Evolutionary conservation across 2,329 filamentous ascomycete genomes (phyloP), one percentile per base, ranked within the genome.

Genomic region (Fusarium sp.): DNA sequence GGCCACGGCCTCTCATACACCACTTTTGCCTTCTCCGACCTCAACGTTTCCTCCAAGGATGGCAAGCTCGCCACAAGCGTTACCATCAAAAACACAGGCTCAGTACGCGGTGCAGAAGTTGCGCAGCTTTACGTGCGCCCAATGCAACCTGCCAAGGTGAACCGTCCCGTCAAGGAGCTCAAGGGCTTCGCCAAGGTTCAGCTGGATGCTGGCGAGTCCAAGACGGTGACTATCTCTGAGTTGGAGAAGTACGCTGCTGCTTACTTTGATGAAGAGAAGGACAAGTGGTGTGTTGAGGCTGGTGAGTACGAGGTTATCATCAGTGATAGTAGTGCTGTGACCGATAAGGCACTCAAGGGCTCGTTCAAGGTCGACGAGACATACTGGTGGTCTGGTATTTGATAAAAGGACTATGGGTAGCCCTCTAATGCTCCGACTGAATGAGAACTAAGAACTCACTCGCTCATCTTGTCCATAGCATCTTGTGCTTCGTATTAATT

Each of bases 1-100:
- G 94, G 94, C 18, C 91, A 94, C 78, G 94, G 94, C 5, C 85
- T 96, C 3, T 93, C 91, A 22, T 96, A 95, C 82, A 95, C 93
- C 0, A 89, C 84, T 0, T 96, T 96, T 79, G 75, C 80, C 15
- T 87, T 88, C 74, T 87, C 85, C 3, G 83, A 87, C 45, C 83
- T 91, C 17, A 79, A 80, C 4, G 84, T 89, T 26, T 79, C 81
- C 1, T 83, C 85, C n/a, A 72, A 74, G 1, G 84, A 89, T 26
- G 85, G 84, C 66, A 85, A 88, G 65, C 78, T 87, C 6, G 79
- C 83, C 6, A 87, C 89, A 6, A 84, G 83, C 0, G 82, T 91
- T 8, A 85, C 83, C 0, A 81, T 94, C 7, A 86, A 84, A 51
- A 94, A 94, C 79, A 89, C 85, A 0, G 92, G 92, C n/a, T 65